These are phyloP conservation scores for Mycena albidolilacea DNA, from an alignment of 768 basidiomycete species.

Conservation along the genomic window DNA sequence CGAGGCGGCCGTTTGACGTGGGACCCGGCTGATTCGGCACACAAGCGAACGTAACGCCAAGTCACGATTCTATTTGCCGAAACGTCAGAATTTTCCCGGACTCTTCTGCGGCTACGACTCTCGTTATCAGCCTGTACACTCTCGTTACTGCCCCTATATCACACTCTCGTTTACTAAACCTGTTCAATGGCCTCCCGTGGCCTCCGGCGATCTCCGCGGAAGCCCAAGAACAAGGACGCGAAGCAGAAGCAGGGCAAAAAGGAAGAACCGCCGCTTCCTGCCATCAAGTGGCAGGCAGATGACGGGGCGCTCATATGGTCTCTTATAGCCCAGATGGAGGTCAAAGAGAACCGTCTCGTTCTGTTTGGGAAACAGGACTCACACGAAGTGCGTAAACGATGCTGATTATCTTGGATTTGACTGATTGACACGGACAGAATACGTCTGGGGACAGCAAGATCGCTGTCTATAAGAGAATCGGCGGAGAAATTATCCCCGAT, in stretches of 20 bases:
- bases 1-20: too few relatives aligned
- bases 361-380: slow-evolving; percentile 13
- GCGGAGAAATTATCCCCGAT: background rate
- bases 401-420: background rate
- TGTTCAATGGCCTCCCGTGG: too few relatives aligned
- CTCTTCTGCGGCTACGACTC: too few relatives aligned
- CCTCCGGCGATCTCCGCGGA: too few relatives aligned
- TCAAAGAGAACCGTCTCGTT: slow-evolving; percentile 3
- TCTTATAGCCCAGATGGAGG: background rate
- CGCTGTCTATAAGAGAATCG: slow-evolving; percentile 9
- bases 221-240: too few relatives aligned
- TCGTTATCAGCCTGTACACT: too few relatives aligned
- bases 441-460: background rate
- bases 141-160: too few relatives aligned
- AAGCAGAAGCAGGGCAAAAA: background rate
- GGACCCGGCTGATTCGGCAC: too few relatives aligned
- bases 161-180: too few relatives aligned
- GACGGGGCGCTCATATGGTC: slow-evolving; percentile 2
- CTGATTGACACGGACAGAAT: background rate
- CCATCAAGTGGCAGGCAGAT: background rate
- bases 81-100: too few relatives aligned
- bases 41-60: too few relatives aligned
- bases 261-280: background rate
- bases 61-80: too few relatives aligned
- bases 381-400: background rate